Conservation (phyloP, 163 green algal species). For the Chlorella variabilis region DNA sequence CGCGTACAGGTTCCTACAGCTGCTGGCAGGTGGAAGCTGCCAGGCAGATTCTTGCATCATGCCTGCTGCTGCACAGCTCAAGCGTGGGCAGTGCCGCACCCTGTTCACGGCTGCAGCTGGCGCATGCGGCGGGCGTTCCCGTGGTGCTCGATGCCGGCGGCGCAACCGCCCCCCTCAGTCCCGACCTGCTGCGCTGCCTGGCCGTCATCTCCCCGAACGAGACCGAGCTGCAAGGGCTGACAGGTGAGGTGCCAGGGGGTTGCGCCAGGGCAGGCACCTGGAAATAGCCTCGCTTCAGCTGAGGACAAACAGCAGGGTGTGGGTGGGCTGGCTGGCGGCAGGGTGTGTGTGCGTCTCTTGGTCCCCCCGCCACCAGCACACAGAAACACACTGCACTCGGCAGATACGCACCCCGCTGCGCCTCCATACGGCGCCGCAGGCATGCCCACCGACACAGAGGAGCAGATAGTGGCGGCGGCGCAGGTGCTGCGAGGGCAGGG, state of each 20-base stretch:
- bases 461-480: conserved; percentile 66
- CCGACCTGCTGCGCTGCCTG: conserved; percentile 76
- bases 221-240: conserved; percentile 89
- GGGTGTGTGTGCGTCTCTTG: too few relatives aligned
- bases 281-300: too few relatives aligned
- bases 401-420: too few relatives aligned
- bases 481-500: conserved; percentile 67
- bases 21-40: too few relatives aligned
- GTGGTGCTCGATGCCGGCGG: conserved; percentile 71
- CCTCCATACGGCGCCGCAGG: too few relatives aligned
- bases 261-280: too few relatives aligned
- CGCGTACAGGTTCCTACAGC: too few relatives aligned
- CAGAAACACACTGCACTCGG: too few relatives aligned
- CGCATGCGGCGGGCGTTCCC: conserved; percentile 57
- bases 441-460: conserved; percentile 62
- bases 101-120: conserved; percentile 27
- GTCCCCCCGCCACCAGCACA: too few relatives aligned
- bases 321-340: too few relatives aligned
- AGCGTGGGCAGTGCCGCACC: neutral
- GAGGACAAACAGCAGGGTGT: too few relatives aligned
- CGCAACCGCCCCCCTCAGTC: conserved; percentile 55
- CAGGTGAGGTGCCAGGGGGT: conserved; percentile 47
- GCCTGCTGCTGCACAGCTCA: neutral
- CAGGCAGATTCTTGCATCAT: neutral
- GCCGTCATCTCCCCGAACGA: conserved; percentile 89